Percentiles rank a stretch among this genome's conserved stretches.
Conservation (phyloP, 352 stramenopile species). For the Globisporangium camurandrum region DNA sequence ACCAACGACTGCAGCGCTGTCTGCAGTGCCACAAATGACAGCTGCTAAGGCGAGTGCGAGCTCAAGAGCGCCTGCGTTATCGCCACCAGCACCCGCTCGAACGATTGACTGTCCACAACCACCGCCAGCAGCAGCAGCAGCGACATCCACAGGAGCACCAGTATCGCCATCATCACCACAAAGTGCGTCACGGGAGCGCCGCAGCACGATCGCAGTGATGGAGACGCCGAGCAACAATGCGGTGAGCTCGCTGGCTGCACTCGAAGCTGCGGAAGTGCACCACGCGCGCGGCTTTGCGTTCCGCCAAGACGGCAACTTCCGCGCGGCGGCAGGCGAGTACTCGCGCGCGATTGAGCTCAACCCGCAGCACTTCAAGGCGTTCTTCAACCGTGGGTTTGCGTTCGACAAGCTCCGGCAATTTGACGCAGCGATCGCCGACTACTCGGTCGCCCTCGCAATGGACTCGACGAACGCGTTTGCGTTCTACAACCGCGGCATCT, state of each 20-base stretch:
- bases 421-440: conserved; percentile 71
- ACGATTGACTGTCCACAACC: too few species aligned
- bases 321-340: conserved; percentile 71
- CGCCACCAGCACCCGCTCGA: background rate
- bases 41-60: too few species aligned
- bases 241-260: background rate
- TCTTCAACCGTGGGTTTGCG: conserved; percentile 86
- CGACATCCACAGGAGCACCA: background rate
- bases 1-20: too few species aligned
- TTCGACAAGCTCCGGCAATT: conserved; percentile 78
- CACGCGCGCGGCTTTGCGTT: conserved; percentile 61
- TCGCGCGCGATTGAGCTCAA: conserved; percentile 65
- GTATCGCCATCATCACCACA: background rate
- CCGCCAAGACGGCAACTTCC: conserved; percentile 79
- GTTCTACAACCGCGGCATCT: conserved; percentile 83
- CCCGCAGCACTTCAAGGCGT: conserved; percentile 79
- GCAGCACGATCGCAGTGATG: conserved; percentile 25
- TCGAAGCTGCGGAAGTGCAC: conserved; percentile 39
- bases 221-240: conserved; percentile 1
- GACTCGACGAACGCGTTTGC: conserved; percentile 71
- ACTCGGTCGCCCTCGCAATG: conserved; percentile 56
- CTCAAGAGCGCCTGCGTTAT: too few species aligned
- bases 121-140: background rate
- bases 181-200: conserved; percentile 1
- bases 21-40: too few species aligned